Percentiles rank a stretch among this genome's conserved stretches.
phyloP scores from a whole-genome alignment of 163 green algal genomes.

The Chlorella variabilis region DNA sequence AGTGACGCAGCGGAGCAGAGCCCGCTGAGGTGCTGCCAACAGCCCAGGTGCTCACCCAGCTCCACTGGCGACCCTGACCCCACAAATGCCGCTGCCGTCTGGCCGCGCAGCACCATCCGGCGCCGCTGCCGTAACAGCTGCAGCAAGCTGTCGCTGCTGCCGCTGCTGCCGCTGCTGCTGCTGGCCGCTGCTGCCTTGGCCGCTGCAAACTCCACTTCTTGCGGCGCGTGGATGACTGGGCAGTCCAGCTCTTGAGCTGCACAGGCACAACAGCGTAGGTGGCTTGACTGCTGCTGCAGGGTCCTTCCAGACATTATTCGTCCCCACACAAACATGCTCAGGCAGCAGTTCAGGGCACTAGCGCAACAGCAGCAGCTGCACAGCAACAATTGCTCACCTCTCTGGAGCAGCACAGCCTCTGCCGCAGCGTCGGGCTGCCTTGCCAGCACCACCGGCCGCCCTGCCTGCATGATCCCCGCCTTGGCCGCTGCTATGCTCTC shows the following conservation, averaged over 20 bases:
- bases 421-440: constrained; percentile 66
- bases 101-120: not conserved
- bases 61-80: not conserved
- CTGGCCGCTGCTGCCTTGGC: not conserved
- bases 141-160: not conserved
- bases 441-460: constrained; percentile 69
- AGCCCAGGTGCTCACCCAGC: constrained; percentile 3
- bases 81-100: not conserved
- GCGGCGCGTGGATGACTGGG: constrained; percentile 17
- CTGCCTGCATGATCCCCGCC: constrained; percentile 81
- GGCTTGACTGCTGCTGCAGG: not conserved
- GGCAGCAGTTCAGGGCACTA: too few relatives aligned
- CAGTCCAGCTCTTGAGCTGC: constrained; percentile 22
- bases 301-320: not conserved
- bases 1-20: too few relatives aligned
- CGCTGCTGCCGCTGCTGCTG: not conserved
- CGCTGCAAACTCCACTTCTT: constrained; percentile 39
- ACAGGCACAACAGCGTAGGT: not conserved
- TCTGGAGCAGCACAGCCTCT: constrained; percentile 41
- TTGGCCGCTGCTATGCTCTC: constrained; percentile 82
- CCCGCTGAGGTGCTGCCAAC: too few relatives aligned
- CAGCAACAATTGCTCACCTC: constrained; percentile 33
- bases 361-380: too few relatives aligned
- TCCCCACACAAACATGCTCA: too few relatives aligned
- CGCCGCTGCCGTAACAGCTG: constrained; percentile 5